phyloP scores from a whole-genome alignment of 805 yeast genomes.

The Kluyveromyces lactis region DNA sequence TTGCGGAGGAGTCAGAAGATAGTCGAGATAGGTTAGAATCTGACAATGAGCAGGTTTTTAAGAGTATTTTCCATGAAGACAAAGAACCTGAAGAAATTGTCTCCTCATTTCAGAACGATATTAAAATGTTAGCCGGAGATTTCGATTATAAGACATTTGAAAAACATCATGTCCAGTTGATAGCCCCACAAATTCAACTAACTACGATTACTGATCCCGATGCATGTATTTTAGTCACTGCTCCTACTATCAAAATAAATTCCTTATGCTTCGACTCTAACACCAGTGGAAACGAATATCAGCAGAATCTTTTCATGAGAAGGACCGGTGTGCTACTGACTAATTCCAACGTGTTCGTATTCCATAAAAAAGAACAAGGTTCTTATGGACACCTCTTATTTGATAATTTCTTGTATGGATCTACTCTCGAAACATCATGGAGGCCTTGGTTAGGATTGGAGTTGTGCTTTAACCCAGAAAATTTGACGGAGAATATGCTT shows the following conservation, averaged over 20 bases:
- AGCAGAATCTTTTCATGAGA: constrained; percentile 46
- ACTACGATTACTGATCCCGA: constrained; percentile 43
- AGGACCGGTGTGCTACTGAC: constrained; percentile 62
- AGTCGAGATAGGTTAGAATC: neutral
- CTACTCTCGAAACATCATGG: constrained; percentile 45
- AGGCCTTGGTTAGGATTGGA: constrained; percentile 87
- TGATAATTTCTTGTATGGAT: constrained; percentile 52
- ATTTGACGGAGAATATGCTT: constrained; percentile 42
- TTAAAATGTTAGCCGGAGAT: constrained; percentile 34
- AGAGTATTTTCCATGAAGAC: neutral
- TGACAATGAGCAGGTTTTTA: neutral
- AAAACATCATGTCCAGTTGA: constrained; percentile 56
- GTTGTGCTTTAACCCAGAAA: constrained; percentile 47
- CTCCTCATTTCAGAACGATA: constrained; percentile 40
- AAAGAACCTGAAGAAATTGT: constrained; percentile 6
- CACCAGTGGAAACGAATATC: constrained; percentile 33
- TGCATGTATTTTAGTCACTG: constrained; percentile 58
- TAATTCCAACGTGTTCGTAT: constrained; percentile 65
- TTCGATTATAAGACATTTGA: constrained; percentile 35
- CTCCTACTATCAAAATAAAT: constrained; percentile 64
- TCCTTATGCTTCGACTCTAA: constrained; percentile 55
- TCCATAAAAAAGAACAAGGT: constrained; percentile 43
- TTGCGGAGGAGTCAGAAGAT: neutral
- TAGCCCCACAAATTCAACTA: constrained; percentile 79
- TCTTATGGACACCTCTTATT: constrained; percentile 36